Evolutionary conservation across 495 filamentous ascomycete species (phyloP).

Genomic region (Ascobolus immersus): DNA sequence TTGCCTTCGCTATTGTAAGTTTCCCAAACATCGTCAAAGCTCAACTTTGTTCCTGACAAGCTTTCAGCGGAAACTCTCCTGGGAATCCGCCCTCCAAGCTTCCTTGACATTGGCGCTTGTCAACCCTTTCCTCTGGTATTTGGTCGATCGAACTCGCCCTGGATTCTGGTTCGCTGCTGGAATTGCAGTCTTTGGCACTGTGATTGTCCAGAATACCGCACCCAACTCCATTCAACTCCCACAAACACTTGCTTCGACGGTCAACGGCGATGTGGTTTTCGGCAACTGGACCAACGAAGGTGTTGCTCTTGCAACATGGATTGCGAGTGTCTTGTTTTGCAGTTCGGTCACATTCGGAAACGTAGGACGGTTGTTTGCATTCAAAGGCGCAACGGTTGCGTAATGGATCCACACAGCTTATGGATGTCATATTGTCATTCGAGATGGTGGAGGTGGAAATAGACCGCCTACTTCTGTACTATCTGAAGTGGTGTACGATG

Average conservation of each 20-base stretch:
- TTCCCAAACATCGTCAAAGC: conserved; percentile 1
- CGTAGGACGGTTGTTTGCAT: conserved; percentile 56
- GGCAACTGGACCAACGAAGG: conserved; percentile 41
- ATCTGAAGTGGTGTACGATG: no score
- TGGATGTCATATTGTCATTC: no score
- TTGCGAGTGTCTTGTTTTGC: conserved; percentile 79
- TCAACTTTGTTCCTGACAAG: background rate
- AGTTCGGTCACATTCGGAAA: conserved; percentile 90
- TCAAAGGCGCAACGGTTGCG: no score
- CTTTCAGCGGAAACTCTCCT: conserved; percentile 52
- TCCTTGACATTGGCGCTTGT: conserved; percentile 74
- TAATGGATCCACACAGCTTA: no score
- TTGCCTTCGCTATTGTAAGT: conserved; percentile 84
- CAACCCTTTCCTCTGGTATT: conserved; percentile 86
- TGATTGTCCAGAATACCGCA: conserved; percentile 41
- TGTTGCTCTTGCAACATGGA: conserved; percentile 61
- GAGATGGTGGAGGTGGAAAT: no score
- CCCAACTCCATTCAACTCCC: conserved; percentile 53
- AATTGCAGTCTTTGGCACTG: conserved; percentile 49
- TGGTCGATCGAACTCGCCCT: conserved; percentile 68
- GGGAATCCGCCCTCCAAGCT: conserved; percentile 81
- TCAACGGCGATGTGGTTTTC: conserved; percentile 10
- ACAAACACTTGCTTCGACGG: conserved; percentile 14
- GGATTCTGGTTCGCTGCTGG: conserved; percentile 51
- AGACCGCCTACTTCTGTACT: no score